Evolutionary conservation across 108 stramenopile genomes (phyloP), one percentile per base, ranked within the genome.

Genomic region (Nitzschia putrida): DNA sequence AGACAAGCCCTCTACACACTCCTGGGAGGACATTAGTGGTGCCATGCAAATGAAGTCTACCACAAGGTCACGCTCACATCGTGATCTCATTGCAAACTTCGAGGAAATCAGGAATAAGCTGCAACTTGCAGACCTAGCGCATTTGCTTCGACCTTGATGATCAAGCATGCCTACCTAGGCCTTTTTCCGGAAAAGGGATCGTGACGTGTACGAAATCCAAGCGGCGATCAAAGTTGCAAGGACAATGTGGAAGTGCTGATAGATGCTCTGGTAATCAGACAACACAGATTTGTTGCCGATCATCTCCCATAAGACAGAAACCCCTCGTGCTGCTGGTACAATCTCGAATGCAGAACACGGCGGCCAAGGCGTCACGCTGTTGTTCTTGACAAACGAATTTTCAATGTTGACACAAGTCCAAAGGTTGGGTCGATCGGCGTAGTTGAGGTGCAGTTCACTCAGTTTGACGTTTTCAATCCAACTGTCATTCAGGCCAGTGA

Each of bases 351-450:
- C 47, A 49, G 47, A 18, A 40, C 58, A 44, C 0, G 61, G 61
- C 11, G 61, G 61, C 61, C 61, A 44, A 10, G 61, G 61, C 0
- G 61, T 63, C 16, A 63, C 23, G 1, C 43, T 63, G 22, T 24
- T 39, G 8, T 63, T 45, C 3, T 23, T 10, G 44, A 24, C 44
- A 22, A 6, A 6, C 9, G 40, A 16, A 39, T 63, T 63, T 37
- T 10, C 44, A 22, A 63, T 21, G 22, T 63, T 2, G 7, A n/a
- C 21, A 22, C 61, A 63, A 45, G 21, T 63, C 61, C 61, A 63
- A 24, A n/a, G 12, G 0, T 20, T 3, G 22, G n/a, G 21, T 2
- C 14, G 3, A 0, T 2, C 13, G 13, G 39, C 4, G n/a, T 18
- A 11, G 12, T 37, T 41, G 44, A 63, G 44, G 44, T 63, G 23